Percentiles rank a stretch among this genome's conserved stretches.
phyloP scores from a whole-genome alignment of 495 filamentous ascomycete genomes.

The Penicillium goetzii region DNA sequence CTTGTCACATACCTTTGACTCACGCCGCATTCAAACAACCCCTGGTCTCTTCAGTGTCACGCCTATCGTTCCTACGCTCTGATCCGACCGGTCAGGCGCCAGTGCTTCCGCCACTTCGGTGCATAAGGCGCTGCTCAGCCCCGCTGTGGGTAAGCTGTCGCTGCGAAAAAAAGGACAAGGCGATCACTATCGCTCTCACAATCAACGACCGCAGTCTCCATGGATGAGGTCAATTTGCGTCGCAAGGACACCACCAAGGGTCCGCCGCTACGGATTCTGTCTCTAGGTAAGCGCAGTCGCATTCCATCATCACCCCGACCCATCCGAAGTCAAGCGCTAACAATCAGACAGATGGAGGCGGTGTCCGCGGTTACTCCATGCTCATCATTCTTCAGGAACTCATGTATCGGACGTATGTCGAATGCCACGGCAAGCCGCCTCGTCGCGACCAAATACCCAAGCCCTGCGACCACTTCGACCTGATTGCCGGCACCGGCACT shows the following conservation, averaged over 20 bases:
- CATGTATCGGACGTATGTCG: conserved; percentile 91
- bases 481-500: conserved; percentile 93
- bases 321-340: conserved; percentile 20
- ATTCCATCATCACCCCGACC: not conserved
- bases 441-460: conserved; percentile 88
- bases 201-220: conserved; percentile 23
- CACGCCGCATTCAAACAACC: conserved; percentile 16
- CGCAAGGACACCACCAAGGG: conserved; percentile 95
- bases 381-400: conserved; percentile 93
- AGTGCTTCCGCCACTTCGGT: conserved; percentile 25
- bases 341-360: conserved; percentile 77
- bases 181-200: conserved; percentile 20
- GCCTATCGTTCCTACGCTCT: conserved; percentile 20
- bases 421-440: conserved; percentile 79
- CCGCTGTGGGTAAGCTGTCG: conserved; percentile 36
- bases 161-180: conserved; percentile 22
- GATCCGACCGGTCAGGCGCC: conserved; percentile 32
- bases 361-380: conserved; percentile 96
- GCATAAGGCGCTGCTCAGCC: conserved; percentile 38
- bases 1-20: conserved; percentile 18
- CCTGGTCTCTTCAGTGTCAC: conserved; percentile 25
- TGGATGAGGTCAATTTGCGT: conserved; percentile 50
- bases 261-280: conserved; percentile 87
- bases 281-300: conserved; percentile 67
- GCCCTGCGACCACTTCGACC: conserved; percentile 97